Conservation (phyloP, 345 rosid genomes). For the Noccaea caerulescens region DNA sequence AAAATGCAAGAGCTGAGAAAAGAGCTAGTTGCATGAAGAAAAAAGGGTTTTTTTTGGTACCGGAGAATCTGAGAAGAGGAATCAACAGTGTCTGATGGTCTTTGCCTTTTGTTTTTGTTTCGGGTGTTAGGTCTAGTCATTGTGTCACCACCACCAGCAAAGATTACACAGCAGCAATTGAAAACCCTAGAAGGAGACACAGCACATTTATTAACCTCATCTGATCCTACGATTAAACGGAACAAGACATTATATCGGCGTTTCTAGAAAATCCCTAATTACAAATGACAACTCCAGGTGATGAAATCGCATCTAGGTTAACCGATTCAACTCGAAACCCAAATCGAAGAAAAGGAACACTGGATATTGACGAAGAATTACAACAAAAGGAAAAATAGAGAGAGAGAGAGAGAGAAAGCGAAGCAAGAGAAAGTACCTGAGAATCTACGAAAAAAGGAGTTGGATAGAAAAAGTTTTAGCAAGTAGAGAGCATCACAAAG, state of each 20-base stretch:
- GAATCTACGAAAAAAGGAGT: conserved; percentile 9
- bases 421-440: conserved; percentile 30
- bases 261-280: conserved; percentile 19
- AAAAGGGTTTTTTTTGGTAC: neutral
- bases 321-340: conserved; percentile 22
- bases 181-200: conserved; percentile 40
- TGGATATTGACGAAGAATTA: conserved; percentile 16
- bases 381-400: neutral
- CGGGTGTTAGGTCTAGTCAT: conserved; percentile 82
- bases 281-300: conserved; percentile 11
- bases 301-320: conserved; percentile 39
- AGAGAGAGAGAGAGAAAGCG: neutral
- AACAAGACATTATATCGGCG: neutral
- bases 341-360: conserved; percentile 33
- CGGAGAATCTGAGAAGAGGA: conserved; percentile 52
- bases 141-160: conserved; percentile 37
- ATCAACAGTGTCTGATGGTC: conserved; percentile 53
- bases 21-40: conserved; percentile 8
- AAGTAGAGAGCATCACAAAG: conserved; percentile 33
- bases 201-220: conserved; percentile 13
- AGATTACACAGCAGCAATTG: conserved; percentile 25
- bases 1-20: conserved; percentile 14
- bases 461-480: neutral
- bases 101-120: conserved; percentile 67
- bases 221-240: conserved; percentile 16